Evolutionary conservation across 257 asterid genomes (phyloP).

Genomic region (Nicotiana knightiana): DNA sequence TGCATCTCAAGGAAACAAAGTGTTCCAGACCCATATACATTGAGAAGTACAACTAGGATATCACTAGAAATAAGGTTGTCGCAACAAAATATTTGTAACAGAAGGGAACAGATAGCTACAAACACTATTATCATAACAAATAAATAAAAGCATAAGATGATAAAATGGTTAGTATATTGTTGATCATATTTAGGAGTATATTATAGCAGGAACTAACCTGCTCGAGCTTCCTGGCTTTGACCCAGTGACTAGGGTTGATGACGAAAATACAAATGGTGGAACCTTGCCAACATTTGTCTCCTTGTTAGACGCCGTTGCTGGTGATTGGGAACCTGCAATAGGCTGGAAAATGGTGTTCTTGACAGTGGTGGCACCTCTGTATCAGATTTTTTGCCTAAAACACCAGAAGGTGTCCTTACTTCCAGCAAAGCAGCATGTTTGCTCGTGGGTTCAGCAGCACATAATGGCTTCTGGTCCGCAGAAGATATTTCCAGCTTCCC

Average conservation of each 20-base stretch:
- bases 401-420: slow-evolving; percentile 20
- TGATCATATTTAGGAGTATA: background rate
- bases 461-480: slow-evolving; percentile 12
- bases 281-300: slow-evolving; percentile 24
- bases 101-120: background rate
- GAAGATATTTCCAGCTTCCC: slow-evolving; percentile 18
- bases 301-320: slow-evolving; percentile 25
- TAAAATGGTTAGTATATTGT: background rate
- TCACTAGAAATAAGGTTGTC: background rate
- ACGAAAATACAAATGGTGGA: slow-evolving; percentile 30
- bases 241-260: slow-evolving; percentile 17
- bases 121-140: background rate
- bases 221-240: slow-evolving; percentile 16
- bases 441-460: background rate
- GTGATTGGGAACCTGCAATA: slow-evolving; percentile 15
- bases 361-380: slow-evolving; percentile 21
- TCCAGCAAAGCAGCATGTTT: slow-evolving; percentile 23
- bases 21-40: background rate
- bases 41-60: background rate
- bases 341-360: slow-evolving; percentile 16
- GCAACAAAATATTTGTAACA: background rate
- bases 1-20: background rate
- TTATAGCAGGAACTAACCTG: slow-evolving; percentile 18
- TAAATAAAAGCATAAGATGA: background rate
- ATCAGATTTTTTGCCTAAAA: slow-evolving; percentile 21